phyloP scores from a whole-genome alignment of 345 rosid genomes.

The Isatis tinctoria region DNA sequence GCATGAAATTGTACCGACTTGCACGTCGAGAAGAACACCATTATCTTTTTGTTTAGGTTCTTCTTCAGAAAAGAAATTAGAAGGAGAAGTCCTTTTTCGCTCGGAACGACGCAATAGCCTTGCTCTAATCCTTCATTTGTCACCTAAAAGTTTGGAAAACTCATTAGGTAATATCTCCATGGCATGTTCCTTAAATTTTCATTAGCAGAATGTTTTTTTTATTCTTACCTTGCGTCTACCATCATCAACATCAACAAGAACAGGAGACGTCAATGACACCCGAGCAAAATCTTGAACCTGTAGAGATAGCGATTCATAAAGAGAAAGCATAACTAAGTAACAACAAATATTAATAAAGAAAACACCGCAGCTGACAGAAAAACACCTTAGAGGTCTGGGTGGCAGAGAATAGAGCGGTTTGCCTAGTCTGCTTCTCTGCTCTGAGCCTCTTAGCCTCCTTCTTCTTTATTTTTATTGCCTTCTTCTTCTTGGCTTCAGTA shows the following conservation, averaged over 20 bases:
- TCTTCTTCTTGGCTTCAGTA: too few species aligned
- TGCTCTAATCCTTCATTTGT: slow-evolving; percentile 95
- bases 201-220: neutral
- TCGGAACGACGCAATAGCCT: slow-evolving; percentile 88
- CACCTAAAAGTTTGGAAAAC: slow-evolving; percentile 46
- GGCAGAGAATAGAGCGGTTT: slow-evolving; percentile 96
- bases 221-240: slow-evolving; percentile 78
- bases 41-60: slow-evolving; percentile 81
- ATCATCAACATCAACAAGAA: slow-evolving; percentile 90
- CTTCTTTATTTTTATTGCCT: too few species aligned
- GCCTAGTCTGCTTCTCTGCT: slow-evolving; percentile 96
- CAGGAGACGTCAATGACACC: slow-evolving; percentile 75
- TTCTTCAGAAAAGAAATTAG: slow-evolving; percentile 89
- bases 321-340: neutral
- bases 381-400: slow-evolving; percentile 93
- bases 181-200: neutral
- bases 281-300: slow-evolving; percentile 99
- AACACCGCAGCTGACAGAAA: neutral
- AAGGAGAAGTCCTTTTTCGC: slow-evolving; percentile 79
- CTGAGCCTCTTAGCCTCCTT: too few species aligned
- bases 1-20: slow-evolving; percentile 87
- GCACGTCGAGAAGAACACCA: slow-evolving; percentile 99
- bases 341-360: neutral
- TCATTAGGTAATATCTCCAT: neutral
- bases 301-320: slow-evolving; percentile 10